Conservation (phyloP, 2,329 filamentous ascomycete species). For the Arthrobotrys sphaeroides region DNA sequence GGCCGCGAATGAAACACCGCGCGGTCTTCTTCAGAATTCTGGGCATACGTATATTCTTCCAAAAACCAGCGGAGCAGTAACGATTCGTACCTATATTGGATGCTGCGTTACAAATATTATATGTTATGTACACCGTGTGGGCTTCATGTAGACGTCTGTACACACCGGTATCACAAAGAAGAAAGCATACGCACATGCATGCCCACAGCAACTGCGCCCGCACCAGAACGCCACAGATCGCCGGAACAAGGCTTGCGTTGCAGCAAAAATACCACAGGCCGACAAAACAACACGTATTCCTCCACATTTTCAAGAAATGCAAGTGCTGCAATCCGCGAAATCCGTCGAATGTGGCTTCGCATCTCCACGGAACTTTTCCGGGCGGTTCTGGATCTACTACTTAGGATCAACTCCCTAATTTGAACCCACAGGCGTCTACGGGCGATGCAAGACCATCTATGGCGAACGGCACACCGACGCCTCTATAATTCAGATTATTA, state of each 20-base stretch:
- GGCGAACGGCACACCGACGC: slow-evolving; percentile 13
- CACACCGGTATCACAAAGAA: no score
- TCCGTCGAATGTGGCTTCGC: not conserved
- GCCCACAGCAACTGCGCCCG: no score
- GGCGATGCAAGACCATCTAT: slow-evolving; percentile 6
- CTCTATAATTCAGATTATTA: not conserved
- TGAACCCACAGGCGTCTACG: slow-evolving; percentile 4
- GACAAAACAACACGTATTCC: slow-evolving; percentile 1
- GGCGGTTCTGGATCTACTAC: slow-evolving; percentile 3
- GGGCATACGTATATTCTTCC: no score
- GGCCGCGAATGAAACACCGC: no score
- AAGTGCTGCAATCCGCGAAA: not conserved
- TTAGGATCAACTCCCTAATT: slow-evolving; percentile 6
- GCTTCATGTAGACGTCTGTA: no score
- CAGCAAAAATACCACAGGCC: not conserved
- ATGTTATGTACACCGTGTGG: no score
- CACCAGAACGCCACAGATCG: not conserved
- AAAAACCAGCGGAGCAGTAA: no score
- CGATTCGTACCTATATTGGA: no score
- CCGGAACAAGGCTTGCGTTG: not conserved
- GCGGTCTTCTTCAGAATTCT: no score
- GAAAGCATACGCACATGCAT: no score
- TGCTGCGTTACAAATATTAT: no score
- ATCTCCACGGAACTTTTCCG: slow-evolving; percentile 7
- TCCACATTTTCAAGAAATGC: not conserved